phyloP scores from a whole-genome alignment of 1,284 basidiomycete species.

The Moesziomyces sp. region DNA sequence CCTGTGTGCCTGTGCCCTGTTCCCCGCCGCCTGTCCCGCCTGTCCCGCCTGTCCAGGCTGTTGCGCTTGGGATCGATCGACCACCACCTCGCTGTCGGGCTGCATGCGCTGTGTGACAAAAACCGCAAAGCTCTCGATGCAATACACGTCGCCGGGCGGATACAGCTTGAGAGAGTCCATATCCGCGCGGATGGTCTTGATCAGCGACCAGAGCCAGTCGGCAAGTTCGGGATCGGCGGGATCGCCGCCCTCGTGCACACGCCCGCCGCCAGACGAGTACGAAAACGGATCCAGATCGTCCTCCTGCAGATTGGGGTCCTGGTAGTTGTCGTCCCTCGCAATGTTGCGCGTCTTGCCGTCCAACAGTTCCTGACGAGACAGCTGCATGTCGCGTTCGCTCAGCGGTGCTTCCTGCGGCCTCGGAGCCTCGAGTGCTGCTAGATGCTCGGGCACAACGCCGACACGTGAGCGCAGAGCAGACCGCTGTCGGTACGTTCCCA shows the following conservation, averaged over 20 bases:
- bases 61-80: slow-evolving; percentile 2
- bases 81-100: slow-evolving; percentile 31
- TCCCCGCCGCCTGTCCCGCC: slow-evolving; percentile 6
- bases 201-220: slow-evolving; percentile 61
- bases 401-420: slow-evolving; percentile 45
- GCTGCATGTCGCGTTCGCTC: slow-evolving; percentile 35
- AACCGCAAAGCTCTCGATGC: slow-evolving; percentile 56
- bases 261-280: slow-evolving; percentile 39
- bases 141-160: slow-evolving; percentile 60
- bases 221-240: slow-evolving; percentile 40
- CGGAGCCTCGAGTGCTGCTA: slow-evolving; percentile 25
- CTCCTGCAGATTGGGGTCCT: slow-evolving; percentile 45
- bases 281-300: slow-evolving; percentile 44
- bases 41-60: background rate
- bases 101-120: slow-evolving; percentile 52
- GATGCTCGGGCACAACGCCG: slow-evolving; percentile 23
- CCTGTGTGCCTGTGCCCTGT: slow-evolving; percentile 66
- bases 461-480: slow-evolving; percentile 30
- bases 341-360: slow-evolving; percentile 53
- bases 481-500: slow-evolving; percentile 61
- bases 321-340: slow-evolving; percentile 47
- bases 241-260: background rate
- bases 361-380: slow-evolving; percentile 47
- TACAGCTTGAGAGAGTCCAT: slow-evolving; percentile 57
- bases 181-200: slow-evolving; percentile 62